Evolutionary conservation across 2,329 filamentous ascomycete species (phyloP).

Genomic region (Periconia digitata): DNA sequence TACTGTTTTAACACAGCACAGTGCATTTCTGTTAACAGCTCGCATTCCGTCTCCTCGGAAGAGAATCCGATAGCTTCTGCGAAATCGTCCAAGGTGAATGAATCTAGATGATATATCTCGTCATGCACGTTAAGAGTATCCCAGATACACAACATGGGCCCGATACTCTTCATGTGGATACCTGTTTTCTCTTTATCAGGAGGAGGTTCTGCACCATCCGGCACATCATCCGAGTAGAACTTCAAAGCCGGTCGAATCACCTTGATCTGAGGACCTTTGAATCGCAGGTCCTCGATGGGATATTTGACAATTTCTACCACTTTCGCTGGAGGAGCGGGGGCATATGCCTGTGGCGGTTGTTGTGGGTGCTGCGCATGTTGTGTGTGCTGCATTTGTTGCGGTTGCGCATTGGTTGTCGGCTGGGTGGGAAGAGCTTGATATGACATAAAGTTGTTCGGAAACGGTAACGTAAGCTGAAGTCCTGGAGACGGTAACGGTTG

Average conservation of each 20-base stretch:
- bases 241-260: constrained; percentile 72
- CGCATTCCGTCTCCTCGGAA: constrained; percentile 72
- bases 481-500: constrained; percentile 15
- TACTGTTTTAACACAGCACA: constrained; percentile 88
- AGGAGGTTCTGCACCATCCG: constrained; percentile 39
- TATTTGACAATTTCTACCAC: constrained; percentile 68
- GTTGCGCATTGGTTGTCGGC: constrained; percentile 6
- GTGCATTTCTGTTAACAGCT: constrained; percentile 87
- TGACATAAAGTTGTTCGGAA: constrained; percentile 47
- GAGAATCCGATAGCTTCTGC: constrained; percentile 81
- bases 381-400: not conserved
- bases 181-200: constrained; percentile 48
- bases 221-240: constrained; percentile 69
- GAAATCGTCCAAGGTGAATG: constrained; percentile 97
- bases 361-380: constrained; percentile 23
- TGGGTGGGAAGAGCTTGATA: constrained; percentile 28
- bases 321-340: constrained; percentile 48
- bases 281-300: constrained; percentile 89
- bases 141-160: constrained; percentile 86
- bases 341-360: constrained; percentile 52
- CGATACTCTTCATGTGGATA: constrained; percentile 83
- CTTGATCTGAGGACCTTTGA: constrained; percentile 66
- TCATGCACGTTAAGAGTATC: constrained; percentile 98
- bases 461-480: constrained; percentile 25
- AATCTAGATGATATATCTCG: constrained; percentile 90